A percentile compares a stretch with the other conserved stretches of the same genome.
phyloP scores from a whole-genome alignment of 345 rosid genomes.

The Melaleuca alternifolia region DNA sequence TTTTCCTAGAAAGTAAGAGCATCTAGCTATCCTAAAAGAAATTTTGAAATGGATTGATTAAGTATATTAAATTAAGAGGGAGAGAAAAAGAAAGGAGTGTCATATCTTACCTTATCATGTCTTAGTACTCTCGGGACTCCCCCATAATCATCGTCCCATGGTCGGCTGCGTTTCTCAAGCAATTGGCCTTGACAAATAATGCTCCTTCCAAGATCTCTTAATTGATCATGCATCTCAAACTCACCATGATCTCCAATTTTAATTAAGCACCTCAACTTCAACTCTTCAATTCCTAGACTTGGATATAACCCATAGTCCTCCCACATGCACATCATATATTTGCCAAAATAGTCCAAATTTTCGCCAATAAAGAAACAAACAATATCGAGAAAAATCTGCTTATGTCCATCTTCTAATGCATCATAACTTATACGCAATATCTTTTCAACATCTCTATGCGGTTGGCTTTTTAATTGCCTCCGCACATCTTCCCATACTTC shows the following conservation, averaged over 20 bases:
- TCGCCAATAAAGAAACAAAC: neutral
- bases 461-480: neutral
- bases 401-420: neutral
- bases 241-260: neutral
- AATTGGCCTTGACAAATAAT: neutral
- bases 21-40: neutral
- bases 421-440: neutral
- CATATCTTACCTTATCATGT: neutral
- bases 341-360: too few species aligned
- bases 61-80: neutral
- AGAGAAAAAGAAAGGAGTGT: neutral
- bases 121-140: neutral
- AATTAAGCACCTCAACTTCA: neutral
- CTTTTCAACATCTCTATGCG: neutral
- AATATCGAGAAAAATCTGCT: neutral
- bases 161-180: neutral
- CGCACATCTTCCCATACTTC: neutral
- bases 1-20: neutral
- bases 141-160: neutral
- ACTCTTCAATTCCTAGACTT: neutral
- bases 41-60: neutral
- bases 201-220: neutral
- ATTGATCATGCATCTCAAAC: neutral
- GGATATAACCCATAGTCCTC: neutral
- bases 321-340: neutral